Base-by-base conservation (phyloP, 2,329 filamentous ascomycete genomes). In the Zasmidium cellare region DNA sequence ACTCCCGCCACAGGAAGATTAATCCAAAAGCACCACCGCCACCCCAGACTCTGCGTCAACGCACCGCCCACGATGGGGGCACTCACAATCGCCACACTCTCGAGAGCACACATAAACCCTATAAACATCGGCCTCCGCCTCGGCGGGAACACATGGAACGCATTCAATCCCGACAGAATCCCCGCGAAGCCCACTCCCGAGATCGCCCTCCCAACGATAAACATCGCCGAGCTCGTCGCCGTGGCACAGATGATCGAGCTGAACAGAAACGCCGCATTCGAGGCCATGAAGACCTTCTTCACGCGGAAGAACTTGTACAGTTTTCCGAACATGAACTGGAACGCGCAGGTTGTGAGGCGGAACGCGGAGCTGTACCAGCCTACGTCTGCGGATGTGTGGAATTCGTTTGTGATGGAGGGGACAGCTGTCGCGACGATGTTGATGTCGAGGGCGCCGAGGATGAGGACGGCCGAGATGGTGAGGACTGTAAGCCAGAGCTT, bases 391-490 rank as follows among this genome's bases (percentile, higher is more conserved):
- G 77, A 65, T 1, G 77, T 75, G 28, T 79, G 68, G 61, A 80
- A 81, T 44, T 80, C 65, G 62, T 80, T 73, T 0, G 78, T 80
- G 46, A 81, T 80, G 19, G 67, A 70, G 5, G 79, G 79, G 22
- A 80, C 76, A 1, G 78, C 72, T 7, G 70, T 73, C 7, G 72
- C 67, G 38, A 74, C 9, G 9, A 49, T 49, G 9, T 18, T n/a
- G 46, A 22, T 49, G 46, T 49, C 46, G 2, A 49, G 22, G 20
- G 9, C 46, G 44, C 46, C 9, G 50, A 52, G 38, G 46, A 58
- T 18, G 56, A 61, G 48, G 52, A 54, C 22, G 49, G 51, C 23
- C 9, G 22, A 35, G 23, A 50, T 46, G 45, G 45, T 23, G 45
- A 46, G 19, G 19, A 28, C 11, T 28, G 25, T 28, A 11, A 28